phyloP scores from a whole-genome alignment of 2,329 filamentous ascomycete species.

The Fusarium protoensiforme region DNA sequence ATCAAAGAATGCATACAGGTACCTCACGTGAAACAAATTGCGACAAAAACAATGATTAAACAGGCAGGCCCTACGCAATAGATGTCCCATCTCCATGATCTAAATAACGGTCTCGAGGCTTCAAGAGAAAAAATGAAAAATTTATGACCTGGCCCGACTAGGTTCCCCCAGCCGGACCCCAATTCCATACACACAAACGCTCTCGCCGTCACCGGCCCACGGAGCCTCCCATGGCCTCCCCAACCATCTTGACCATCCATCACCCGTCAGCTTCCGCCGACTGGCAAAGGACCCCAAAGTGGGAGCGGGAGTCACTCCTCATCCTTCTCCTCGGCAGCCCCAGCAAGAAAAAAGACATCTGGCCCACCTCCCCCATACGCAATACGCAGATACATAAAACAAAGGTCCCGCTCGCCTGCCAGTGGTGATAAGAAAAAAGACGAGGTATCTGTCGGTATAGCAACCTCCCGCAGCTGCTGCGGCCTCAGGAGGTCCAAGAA shows the following conservation, averaged over 20 bases:
- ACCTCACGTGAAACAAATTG: conserved; percentile 15
- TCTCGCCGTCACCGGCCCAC: conserved; percentile 35
- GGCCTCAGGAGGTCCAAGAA: conserved; percentile 31
- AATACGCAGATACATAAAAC: conserved; percentile 50
- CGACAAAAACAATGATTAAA: conserved; percentile 46
- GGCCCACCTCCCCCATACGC: conserved; percentile 45
- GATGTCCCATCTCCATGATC: conserved; percentile 51
- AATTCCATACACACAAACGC: conserved; percentile 42
- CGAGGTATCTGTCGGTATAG: conserved; percentile 39
- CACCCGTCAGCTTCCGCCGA: conserved; percentile 46
- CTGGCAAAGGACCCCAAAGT: conserved; percentile 33
- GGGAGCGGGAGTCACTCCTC: conserved; percentile 41
- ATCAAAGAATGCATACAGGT: neutral
- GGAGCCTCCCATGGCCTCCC: conserved; percentile 30
- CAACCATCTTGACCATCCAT: conserved; percentile 39
- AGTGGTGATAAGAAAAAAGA: conserved; percentile 45
- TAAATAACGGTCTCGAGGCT: conserved; percentile 49
- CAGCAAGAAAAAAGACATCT: conserved; percentile 45
- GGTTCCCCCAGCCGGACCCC: conserved; percentile 39
- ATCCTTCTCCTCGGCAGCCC: conserved; percentile 38
- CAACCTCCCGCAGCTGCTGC: conserved; percentile 24
- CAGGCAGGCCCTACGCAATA: conserved; percentile 48
- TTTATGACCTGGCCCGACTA: conserved; percentile 57
- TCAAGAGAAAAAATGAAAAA: conserved; percentile 58
- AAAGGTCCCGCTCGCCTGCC: conserved; percentile 49